phyloP scores from a whole-genome alignment of 306 rosid genomes.

The Clitoria ternatea region DNA sequence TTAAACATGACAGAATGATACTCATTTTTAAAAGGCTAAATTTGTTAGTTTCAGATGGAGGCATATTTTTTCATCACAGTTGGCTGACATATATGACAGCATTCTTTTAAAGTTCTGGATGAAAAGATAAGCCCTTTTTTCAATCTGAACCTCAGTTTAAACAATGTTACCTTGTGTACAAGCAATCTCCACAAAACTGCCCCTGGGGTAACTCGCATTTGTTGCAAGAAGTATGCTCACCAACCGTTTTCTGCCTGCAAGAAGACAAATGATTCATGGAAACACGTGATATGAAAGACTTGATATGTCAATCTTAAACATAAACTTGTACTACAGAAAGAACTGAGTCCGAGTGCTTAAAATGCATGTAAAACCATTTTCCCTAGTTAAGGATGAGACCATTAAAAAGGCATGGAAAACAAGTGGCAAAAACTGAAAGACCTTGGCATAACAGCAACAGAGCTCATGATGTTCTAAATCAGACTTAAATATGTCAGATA shows the following conservation, averaged over 20 bases:
- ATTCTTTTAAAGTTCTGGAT: background rate
- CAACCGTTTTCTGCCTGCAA: conserved; percentile 65
- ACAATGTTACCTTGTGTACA: conserved; percentile 61
- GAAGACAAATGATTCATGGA: conserved; percentile 15
- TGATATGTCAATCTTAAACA: background rate
- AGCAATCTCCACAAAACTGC: conserved; percentile 79
- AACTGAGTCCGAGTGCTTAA: background rate
- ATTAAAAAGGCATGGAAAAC: background rate
- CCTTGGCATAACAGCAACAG: background rate
- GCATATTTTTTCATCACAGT: background rate
- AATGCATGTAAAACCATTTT: background rate
- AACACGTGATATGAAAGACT: conserved; percentile 15
- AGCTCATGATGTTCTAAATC: background rate
- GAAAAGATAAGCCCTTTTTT: background rate
- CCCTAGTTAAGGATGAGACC: background rate
- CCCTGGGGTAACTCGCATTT: conserved; percentile 66
- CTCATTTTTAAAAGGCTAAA: background rate
- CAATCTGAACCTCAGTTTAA: conserved; percentile 15
- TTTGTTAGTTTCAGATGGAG: background rate
- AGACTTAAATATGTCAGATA: background rate
- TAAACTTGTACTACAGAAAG: background rate
- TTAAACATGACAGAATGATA: background rate
- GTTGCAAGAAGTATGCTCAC: conserved; percentile 49
- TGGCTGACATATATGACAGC: background rate
- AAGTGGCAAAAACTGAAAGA: background rate